These are phyloP conservation scores for Globisporangium solare DNA, from an alignment of 352 stramenopile genomes.

Conservation along the genomic window DNA sequence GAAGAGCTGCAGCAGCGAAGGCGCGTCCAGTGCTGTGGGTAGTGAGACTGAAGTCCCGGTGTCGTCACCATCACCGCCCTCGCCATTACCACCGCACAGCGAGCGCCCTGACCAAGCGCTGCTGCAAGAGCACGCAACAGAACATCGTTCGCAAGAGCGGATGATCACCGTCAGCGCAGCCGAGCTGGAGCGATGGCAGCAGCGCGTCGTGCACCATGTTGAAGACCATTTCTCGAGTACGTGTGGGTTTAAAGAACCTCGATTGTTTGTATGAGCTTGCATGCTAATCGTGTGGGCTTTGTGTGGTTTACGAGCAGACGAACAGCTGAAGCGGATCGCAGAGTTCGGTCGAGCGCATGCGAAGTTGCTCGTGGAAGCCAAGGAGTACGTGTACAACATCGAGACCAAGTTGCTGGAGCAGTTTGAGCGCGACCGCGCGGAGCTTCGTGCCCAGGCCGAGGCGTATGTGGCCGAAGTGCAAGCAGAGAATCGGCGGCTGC, in stretches of 20 bases:
- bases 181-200: constrained; percentile 64
- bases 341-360: constrained; percentile 73
- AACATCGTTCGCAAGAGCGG: constrained; percentile 12
- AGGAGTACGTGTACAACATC: constrained; percentile 55
- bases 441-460: constrained; percentile 43
- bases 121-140: constrained; percentile 3
- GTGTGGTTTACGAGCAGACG: constrained; percentile 27
- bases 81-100: too few species aligned
- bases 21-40: neutral
- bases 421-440: constrained; percentile 40
- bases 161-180: constrained; percentile 39
- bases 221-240: constrained; percentile 68
- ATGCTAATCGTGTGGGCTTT: neutral
- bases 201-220: constrained; percentile 48
- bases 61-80: neutral
- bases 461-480: constrained; percentile 45
- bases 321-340: constrained; percentile 74
- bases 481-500: constrained; percentile 35
- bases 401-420: constrained; percentile 47
- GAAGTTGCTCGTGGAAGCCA: constrained; percentile 58
- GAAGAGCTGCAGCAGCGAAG: neutral
- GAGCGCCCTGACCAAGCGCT: neutral
- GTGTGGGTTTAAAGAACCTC: constrained; percentile 1
- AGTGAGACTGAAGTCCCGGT: neutral
- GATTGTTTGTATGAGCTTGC: neutral